Percentiles rank a stretch among this genome's conserved stretches.
Evolutionary conservation across 164 flowering plant species (phyloP).

Genomic region (Magnolia officinalis): DNA sequence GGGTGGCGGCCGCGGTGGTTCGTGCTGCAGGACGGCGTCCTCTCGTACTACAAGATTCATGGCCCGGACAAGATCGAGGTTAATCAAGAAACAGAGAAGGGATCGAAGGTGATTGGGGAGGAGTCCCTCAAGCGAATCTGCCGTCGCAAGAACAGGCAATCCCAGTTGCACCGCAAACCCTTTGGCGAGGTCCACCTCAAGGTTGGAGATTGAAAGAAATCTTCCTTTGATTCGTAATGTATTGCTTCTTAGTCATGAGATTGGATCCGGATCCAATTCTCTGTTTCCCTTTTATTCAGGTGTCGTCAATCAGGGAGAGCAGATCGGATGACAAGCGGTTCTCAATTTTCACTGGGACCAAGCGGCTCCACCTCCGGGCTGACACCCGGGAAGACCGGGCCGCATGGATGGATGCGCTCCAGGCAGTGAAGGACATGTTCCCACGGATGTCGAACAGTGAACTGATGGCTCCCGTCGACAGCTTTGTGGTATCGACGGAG

Average conservation of each 20-base stretch:
- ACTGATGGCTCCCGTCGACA: constrained; percentile 55
- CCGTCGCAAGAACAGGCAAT: constrained; percentile 23
- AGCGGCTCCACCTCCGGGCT: constrained; percentile 80
- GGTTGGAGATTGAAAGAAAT: constrained; percentile 22
- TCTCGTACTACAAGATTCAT: constrained; percentile 69
- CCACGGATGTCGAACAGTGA: constrained; percentile 89
- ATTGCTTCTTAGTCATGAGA: neutral
- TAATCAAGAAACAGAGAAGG: constrained; percentile 65
- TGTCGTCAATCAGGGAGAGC: constrained; percentile 65
- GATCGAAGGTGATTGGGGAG: constrained; percentile 80
- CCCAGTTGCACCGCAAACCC: constrained; percentile 43
- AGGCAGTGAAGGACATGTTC: constrained; percentile 90
- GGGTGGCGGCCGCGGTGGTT: constrained; percentile 98
- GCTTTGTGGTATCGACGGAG: constrained; percentile 59
- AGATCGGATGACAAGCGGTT: constrained; percentile 67
- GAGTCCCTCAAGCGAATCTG: constrained; percentile 50
- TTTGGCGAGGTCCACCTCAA: constrained; percentile 74
- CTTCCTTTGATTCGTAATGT: neutral
- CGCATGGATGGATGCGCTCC: constrained; percentile 89
- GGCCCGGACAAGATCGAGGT: constrained; percentile 80
- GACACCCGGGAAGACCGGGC: constrained; percentile 73
- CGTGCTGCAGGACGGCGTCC: constrained; percentile 54
- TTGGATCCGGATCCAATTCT: neutral
- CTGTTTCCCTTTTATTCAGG: constrained; percentile 26
- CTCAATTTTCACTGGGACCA: constrained; percentile 74